Conservation (phyloP, 2,329 filamentous ascomycete species). For the Arthroderma sp. region DNA sequence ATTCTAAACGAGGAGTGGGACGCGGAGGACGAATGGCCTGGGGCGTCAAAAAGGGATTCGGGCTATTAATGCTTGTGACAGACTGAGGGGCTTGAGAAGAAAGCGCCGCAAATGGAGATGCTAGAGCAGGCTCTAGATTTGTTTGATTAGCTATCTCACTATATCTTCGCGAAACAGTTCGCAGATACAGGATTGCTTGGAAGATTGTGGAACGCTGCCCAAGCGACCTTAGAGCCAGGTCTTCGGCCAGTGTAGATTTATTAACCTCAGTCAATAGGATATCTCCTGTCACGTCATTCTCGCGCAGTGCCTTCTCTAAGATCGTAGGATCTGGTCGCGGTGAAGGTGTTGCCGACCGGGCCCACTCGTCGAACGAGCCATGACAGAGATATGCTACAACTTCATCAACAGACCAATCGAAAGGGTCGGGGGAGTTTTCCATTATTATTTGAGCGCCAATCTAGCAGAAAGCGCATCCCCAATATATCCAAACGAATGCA, state of each 20-base stretch:
- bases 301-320: slow-evolving; percentile 44
- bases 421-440: slow-evolving; percentile 47
- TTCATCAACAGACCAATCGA: slow-evolving; percentile 55
- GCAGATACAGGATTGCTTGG: slow-evolving; percentile 45
- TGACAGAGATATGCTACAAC: slow-evolving; percentile 55
- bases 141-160: slow-evolving; percentile 11
- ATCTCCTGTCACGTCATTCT: slow-evolving; percentile 53
- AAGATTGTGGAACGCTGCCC: slow-evolving; percentile 47
- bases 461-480: too few relatives aligned
- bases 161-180: slow-evolving; percentile 39
- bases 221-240: slow-evolving; percentile 44
- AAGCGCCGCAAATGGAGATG: too few relatives aligned
- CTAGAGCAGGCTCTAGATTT: too few relatives aligned
- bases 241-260: slow-evolving; percentile 36
- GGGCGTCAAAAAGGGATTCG: too few relatives aligned
- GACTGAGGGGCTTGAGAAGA: not conserved
- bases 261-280: slow-evolving; percentile 47
- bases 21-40: too few relatives aligned
- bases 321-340: slow-evolving; percentile 38
- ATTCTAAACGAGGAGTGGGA: too few relatives aligned
- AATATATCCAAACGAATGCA: not conserved
- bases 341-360: slow-evolving; percentile 15
- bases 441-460: not conserved
- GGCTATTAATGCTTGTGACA: too few relatives aligned
- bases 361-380: slow-evolving; percentile 32